phyloP scores from a whole-genome alignment of 2,329 filamentous ascomycete genomes.

The Hirsutella rhossiliensis region DNA sequence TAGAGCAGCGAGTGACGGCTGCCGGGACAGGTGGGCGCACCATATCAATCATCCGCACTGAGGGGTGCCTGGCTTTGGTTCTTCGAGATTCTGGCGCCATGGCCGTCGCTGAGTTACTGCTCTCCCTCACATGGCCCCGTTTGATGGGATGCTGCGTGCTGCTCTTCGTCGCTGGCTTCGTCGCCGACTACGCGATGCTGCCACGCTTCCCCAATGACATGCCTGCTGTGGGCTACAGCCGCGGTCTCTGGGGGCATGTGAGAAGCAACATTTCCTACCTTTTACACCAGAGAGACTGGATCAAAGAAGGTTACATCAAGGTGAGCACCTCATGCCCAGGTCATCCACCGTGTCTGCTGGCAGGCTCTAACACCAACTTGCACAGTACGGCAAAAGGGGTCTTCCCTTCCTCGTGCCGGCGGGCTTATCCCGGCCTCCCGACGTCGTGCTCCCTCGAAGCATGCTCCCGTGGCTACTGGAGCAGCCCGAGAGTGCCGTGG shows the following conservation, averaged over 20 bases:
- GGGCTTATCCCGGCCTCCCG: constrained; percentile 25
- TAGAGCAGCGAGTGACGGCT: too few species aligned
- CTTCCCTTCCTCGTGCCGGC: constrained; percentile 29
- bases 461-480: constrained; percentile 34
- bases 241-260: constrained; percentile 20
- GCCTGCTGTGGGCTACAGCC: constrained; percentile 26
- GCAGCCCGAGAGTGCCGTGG: constrained; percentile 29
- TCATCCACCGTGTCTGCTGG: not conserved
- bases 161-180: constrained; percentile 25
- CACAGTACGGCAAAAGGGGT: constrained; percentile 27
- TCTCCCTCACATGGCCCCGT: constrained; percentile 16
- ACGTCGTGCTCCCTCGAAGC: constrained; percentile 30
- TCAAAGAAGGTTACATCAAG: constrained; percentile 30
- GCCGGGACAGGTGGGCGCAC: too few species aligned
- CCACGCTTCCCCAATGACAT: constrained; percentile 26
- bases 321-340: constrained; percentile 8
- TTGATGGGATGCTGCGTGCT: constrained; percentile 13
- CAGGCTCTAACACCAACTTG: not conserved
- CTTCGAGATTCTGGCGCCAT: not conserved
- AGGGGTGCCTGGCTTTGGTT: too few species aligned
- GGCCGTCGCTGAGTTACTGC: not conserved
- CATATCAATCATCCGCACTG: too few species aligned
- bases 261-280: constrained; percentile 27
- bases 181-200: constrained; percentile 25
- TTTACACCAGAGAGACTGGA: constrained; percentile 24